phyloP scores from a whole-genome alignment of 169 alveolate species.

The Plasmodium knowlesi region DNA sequence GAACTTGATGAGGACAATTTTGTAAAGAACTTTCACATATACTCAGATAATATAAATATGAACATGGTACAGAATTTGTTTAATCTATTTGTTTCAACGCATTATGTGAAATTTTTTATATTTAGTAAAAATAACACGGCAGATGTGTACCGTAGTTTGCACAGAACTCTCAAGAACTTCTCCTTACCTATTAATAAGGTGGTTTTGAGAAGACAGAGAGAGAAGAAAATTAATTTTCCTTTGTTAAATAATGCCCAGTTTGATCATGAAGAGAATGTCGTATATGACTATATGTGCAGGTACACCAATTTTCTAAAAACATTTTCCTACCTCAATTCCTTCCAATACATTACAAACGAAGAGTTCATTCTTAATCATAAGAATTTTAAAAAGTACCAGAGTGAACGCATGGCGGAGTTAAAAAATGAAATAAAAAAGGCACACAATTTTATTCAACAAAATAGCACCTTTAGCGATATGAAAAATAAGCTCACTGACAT shows the following conservation, averaged over 20 bases:
- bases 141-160: slow-evolving; percentile 2
- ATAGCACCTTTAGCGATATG: slow-evolving; percentile 26
- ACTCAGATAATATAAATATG: slow-evolving; percentile 47
- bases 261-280: not conserved
- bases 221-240: slow-evolving; percentile 4
- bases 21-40: slow-evolving; percentile 13
- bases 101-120: slow-evolving; percentile 49
- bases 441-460: not conserved
- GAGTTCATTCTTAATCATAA: not conserved
- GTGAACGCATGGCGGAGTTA: not conserved
- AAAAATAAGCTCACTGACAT: slow-evolving; percentile 8
- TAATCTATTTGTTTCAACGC: slow-evolving; percentile 17
- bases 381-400: slow-evolving; percentile 14
- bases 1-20: not conserved
- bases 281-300: slow-evolving; percentile 41
- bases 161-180: slow-evolving; percentile 21
- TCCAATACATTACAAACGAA: not conserved
- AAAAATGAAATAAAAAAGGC: slow-evolving; percentile 19
- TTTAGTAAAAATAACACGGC: slow-evolving; percentile 13
- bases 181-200: slow-evolving; percentile 10
- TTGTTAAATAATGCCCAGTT: not conserved
- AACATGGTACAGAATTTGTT: slow-evolving; percentile 19
- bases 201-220: not conserved
- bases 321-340: slow-evolving; percentile 1
- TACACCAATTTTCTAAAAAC: slow-evolving; percentile 44